Evolutionary conservation across 2,329 filamentous ascomycete genomes (phyloP).

Genomic region (Pseudocercospora macadamiae): DNA sequence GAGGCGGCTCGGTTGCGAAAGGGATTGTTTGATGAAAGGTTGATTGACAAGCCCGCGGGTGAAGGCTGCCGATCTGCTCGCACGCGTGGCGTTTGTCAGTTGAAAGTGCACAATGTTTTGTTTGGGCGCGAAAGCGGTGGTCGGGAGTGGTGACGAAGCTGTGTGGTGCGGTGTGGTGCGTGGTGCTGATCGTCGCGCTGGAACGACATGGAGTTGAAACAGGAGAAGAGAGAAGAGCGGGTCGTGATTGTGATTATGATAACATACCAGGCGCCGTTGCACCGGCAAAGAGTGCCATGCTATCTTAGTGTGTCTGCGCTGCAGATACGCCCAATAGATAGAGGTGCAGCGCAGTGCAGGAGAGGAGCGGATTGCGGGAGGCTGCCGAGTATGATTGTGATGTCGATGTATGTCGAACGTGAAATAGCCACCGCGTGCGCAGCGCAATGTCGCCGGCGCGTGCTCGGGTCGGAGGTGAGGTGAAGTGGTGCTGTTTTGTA

Average conservation of each 20-base stretch:
- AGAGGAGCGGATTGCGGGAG: too few species aligned
- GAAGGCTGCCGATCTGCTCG: constrained; percentile 53
- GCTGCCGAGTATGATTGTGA: too few species aligned
- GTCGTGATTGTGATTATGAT: constrained; percentile 4
- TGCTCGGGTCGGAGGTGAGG: too few species aligned
- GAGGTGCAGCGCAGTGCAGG: too few species aligned
- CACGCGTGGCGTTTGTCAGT: constrained; percentile 13
- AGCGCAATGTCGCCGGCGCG: background rate
- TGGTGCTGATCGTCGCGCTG: constrained; percentile 10
- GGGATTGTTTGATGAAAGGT: constrained; percentile 75
- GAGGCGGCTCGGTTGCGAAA: constrained; percentile 73
- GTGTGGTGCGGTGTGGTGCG: constrained; percentile 7
- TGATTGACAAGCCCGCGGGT: constrained; percentile 49
- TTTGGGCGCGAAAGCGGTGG: constrained; percentile 3
- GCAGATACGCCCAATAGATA: too few species aligned
- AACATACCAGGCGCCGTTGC: constrained; percentile 19
- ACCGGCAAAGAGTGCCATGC: constrained; percentile 22
- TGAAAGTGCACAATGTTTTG: too few species aligned
- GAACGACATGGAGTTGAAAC: constrained; percentile 16
- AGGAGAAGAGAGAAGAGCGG: constrained; percentile 21
- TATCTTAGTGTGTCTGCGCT: background rate
- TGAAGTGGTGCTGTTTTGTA: background rate
- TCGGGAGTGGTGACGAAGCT: constrained; percentile 21
- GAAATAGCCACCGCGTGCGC: background rate
- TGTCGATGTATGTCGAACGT: background rate